Evolutionary conservation across 441 rosid genomes (phyloP).

Genomic region (Capsella rubella): DNA sequence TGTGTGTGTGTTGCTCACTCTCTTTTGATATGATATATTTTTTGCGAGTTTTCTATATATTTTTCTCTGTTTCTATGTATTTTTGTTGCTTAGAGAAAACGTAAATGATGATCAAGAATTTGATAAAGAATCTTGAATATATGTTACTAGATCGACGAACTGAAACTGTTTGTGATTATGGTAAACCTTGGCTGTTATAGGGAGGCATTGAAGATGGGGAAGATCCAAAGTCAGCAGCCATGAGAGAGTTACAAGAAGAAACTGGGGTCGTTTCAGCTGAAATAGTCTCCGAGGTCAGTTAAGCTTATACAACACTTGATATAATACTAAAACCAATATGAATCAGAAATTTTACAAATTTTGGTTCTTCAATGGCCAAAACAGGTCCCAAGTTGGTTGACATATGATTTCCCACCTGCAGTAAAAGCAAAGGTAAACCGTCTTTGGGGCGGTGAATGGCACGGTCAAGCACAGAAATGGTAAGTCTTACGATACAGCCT

Average conservation of each 20-base stretch:
- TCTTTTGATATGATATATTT: neutral
- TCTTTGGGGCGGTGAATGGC: slow-evolving; percentile 99
- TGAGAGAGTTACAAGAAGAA: slow-evolving; percentile 85
- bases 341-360: neutral
- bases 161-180: neutral
- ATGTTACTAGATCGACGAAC: too few species aligned
- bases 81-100: neutral
- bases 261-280: slow-evolving; percentile 90
- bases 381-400: slow-evolving; percentile 94
- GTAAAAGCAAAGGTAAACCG: slow-evolving; percentile 96
- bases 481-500: slow-evolving; percentile 29
- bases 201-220: slow-evolving; percentile 96
- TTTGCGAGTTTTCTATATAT: neutral
- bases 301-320: neutral
- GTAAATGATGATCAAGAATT: neutral
- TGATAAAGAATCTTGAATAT: neutral
- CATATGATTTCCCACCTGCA: slow-evolving; percentile 88
- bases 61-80: slow-evolving; percentile 12
- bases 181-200: slow-evolving; percentile 39
- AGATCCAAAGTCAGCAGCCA: slow-evolving; percentile 85
- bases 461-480: slow-evolving; percentile 98
- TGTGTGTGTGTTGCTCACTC: neutral
- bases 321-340: neutral
- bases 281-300: slow-evolving; percentile 72
- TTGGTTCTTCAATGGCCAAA: neutral